Evolutionary conservation across 2,329 filamentous ascomycete genomes (phyloP).

Genomic region (Monilinia polystroma): DNA sequence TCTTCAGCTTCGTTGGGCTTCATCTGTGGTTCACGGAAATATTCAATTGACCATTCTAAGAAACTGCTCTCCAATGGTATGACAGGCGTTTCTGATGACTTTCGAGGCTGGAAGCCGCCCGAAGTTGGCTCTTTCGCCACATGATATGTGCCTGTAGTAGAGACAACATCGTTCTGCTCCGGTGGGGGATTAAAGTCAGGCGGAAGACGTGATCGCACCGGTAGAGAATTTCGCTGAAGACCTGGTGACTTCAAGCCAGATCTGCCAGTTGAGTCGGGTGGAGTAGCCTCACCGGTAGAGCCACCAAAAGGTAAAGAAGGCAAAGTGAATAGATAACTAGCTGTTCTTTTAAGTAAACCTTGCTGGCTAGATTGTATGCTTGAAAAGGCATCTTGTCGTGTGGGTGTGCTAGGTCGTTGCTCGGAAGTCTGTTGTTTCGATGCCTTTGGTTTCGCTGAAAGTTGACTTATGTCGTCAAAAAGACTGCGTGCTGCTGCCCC

Average conservation of each 20-base stretch:
- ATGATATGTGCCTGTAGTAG: constrained; percentile 69
- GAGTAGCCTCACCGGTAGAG: constrained; percentile 36
- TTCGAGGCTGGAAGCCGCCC: constrained; percentile 66
- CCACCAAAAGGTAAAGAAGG: constrained; percentile 53
- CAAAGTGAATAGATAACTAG: constrained; percentile 59
- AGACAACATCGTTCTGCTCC: constrained; percentile 70
- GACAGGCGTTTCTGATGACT: constrained; percentile 55
- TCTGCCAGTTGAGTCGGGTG: constrained; percentile 29
- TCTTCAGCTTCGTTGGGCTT: constrained; percentile 94
- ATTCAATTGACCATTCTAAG: constrained; percentile 93
- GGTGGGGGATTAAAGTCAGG: constrained; percentile 64
- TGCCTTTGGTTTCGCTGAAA: constrained; percentile 49
- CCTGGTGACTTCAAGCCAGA: constrained; percentile 35
- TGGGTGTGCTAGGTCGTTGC: constrained; percentile 37
- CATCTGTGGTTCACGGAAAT: constrained; percentile 98
- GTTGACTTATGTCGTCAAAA: constrained; percentile 69
- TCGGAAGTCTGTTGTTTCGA: constrained; percentile 35
- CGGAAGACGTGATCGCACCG: constrained; percentile 47
- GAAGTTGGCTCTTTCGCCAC: constrained; percentile 77
- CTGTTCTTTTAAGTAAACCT: constrained; percentile 61
- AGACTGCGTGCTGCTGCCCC: constrained; percentile 67
- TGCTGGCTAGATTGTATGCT: constrained; percentile 53
- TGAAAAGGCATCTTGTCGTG: constrained; percentile 32
- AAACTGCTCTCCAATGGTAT: constrained; percentile 82
- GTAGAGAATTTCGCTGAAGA: constrained; percentile 33